These are phyloP conservation scores for Liriodendron chinense DNA, from an alignment of 164 flowering plant species.

Conservation along the genomic window DNA sequence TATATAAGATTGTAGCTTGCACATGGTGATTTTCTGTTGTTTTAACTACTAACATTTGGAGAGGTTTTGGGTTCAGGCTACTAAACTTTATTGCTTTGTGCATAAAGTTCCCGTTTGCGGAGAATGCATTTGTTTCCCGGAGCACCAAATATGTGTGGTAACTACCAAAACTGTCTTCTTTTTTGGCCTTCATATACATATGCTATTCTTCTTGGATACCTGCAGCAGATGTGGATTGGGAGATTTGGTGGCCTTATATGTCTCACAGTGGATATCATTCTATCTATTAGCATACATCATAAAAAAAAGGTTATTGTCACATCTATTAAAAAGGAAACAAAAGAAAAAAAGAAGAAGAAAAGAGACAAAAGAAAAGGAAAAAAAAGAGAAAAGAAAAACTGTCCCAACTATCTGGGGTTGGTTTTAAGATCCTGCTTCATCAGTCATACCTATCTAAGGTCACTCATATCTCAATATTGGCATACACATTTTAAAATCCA, in stretches of 20 bases:
- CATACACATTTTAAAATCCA: no score
- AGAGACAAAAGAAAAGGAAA: no score
- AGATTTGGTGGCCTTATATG: neutral
- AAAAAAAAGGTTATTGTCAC: no score
- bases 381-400: no score
- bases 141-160: constrained; percentile 98
- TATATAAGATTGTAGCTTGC: neutral
- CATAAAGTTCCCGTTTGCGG: constrained; percentile 99
- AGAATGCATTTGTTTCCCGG: constrained; percentile 94
- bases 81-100: constrained; percentile 95
- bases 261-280: neutral
- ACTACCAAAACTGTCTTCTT: neutral
- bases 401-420: no score
- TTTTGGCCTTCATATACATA: neutral
- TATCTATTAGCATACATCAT: neutral
- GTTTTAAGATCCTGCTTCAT: no score
- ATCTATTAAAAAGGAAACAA: no score
- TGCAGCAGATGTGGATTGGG: neutral
- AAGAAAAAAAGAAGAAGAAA: no score
- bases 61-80: constrained; percentile 62
- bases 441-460: no score
- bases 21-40: neutral
- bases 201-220: neutral
- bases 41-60: constrained; percentile 6
- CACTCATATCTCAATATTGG: no score